A percentile compares a stretch with the other conserved stretches of the same genome.
phyloP scores from a whole-genome alignment of 1,284 basidiomycete genomes.

The Trichosporon sp. region DNA sequence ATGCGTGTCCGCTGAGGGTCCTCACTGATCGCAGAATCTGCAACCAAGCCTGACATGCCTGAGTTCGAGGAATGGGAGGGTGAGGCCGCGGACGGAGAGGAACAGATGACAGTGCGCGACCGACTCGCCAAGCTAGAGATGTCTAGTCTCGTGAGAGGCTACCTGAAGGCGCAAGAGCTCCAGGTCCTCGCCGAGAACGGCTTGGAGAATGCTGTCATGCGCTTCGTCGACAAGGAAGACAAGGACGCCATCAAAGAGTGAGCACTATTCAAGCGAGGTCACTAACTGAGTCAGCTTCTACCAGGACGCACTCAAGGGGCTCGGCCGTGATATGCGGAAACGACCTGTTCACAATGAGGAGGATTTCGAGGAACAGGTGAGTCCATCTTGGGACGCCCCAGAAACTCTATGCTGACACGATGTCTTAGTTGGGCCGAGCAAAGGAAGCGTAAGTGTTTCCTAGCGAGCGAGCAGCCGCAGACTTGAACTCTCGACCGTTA shows the following conservation, averaged over 20 bases:
- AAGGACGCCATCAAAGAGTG: conserved; percentile 80
- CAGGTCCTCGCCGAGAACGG: conserved; percentile 77
- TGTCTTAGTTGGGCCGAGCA: conserved; percentile 1
- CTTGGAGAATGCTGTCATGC: conserved; percentile 84
- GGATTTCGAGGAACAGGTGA: conserved; percentile 14
- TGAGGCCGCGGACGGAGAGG: conserved; percentile 60
- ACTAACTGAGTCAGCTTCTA: conserved; percentile 59
- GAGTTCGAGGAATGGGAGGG: conserved; percentile 56
- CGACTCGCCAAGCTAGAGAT: conserved; percentile 48
- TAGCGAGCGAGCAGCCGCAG: conserved; percentile 3
- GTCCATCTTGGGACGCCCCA: background rate
- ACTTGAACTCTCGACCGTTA: background rate
- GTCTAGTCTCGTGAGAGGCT: conserved; percentile 69
- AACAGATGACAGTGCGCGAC: conserved; percentile 45
- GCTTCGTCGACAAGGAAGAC: conserved; percentile 93
- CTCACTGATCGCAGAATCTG: conserved; percentile 28
- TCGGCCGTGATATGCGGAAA: conserved; percentile 47
- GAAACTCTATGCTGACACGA: background rate
- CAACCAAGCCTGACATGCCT: conserved; percentile 36
- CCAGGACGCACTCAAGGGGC: conserved; percentile 55
- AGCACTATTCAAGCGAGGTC: background rate
- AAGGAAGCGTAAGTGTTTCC: conserved; percentile 11
- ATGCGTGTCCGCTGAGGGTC: background rate
- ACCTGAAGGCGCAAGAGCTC: conserved; percentile 79
- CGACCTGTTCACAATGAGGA: conserved; percentile 4